phyloP scores from a whole-genome alignment of 2,329 filamentous ascomycete species.

The Monosporascus sp. region DNA sequence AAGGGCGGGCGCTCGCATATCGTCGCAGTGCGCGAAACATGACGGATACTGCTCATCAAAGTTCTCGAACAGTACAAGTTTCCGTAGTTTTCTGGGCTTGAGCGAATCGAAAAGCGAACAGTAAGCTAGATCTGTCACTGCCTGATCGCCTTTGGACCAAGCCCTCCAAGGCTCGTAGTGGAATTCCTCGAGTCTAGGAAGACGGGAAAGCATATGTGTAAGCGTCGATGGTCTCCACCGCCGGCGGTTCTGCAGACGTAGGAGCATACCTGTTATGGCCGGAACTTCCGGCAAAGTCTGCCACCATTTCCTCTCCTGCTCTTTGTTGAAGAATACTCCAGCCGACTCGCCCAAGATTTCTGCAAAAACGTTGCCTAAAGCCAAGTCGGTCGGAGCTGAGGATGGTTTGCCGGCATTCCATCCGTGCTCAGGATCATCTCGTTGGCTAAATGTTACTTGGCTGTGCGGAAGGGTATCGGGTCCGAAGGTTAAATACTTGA shows the following conservation, averaged over 20 bases:
- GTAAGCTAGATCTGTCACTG: constrained; percentile 1
- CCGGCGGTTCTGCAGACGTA: constrained; percentile 28
- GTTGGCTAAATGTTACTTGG: constrained; percentile 23
- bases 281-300: constrained; percentile 20
- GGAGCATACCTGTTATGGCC: constrained; percentile 25
- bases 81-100: constrained; percentile 18
- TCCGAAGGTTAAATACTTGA: constrained; percentile 29
- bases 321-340: constrained; percentile 16
- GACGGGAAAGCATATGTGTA: constrained; percentile 24
- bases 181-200: constrained; percentile 26
- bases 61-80: constrained; percentile 31
- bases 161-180: constrained; percentile 29
- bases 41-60: constrained; percentile 26
- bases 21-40: constrained; percentile 7
- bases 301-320: constrained; percentile 20
- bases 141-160: constrained; percentile 19
- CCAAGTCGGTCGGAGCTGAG: constrained; percentile 4
- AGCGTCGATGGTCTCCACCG: constrained; percentile 24
- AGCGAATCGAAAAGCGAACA: constrained; percentile 23
- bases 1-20: constrained; percentile 17
- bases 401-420: constrained; percentile 15
- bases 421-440: constrained; percentile 15
- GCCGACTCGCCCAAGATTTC: constrained; percentile 10
- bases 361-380: constrained; percentile 19
- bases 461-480: constrained; percentile 15